Conservation (phyloP, 2,329 filamentous ascomycete genomes). For the Fusarium compactum region DNA sequence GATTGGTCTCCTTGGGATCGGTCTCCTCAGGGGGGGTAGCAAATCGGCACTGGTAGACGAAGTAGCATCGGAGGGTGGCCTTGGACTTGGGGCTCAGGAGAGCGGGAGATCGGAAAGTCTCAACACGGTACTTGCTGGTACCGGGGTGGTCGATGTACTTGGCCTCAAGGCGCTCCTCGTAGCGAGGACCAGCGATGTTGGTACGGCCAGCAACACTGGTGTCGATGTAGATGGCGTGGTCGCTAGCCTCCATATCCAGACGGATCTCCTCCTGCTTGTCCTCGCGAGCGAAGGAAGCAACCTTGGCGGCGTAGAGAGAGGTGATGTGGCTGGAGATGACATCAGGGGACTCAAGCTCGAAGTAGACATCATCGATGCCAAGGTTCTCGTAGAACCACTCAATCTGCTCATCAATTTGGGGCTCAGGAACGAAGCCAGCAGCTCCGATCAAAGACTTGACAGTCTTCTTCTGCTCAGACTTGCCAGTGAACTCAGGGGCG, state of each 20-base stretch:
- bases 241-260: slow-evolving; percentile 91
- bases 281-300: slow-evolving; percentile 91
- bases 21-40: slow-evolving; percentile 78
- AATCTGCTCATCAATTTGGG: slow-evolving; percentile 86
- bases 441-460: slow-evolving; percentile 85
- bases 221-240: slow-evolving; percentile 98
- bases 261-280: slow-evolving; percentile 96
- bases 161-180: slow-evolving; percentile 91
- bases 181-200: slow-evolving; percentile 82
- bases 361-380: slow-evolving; percentile 98
- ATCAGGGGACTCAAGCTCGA: slow-evolving; percentile 86
- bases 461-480: slow-evolving; percentile 88
- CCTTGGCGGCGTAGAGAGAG: slow-evolving; percentile 95
- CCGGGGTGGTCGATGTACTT: slow-evolving; percentile 92
- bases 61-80: slow-evolving; percentile 94
- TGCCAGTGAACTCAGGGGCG: slow-evolving; percentile 93
- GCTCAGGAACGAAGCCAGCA: slow-evolving; percentile 86
- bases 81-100: slow-evolving; percentile 78
- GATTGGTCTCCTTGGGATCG: slow-evolving; percentile 81
- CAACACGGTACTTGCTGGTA: slow-evolving; percentile 85
- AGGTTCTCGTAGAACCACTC: slow-evolving; percentile 98
- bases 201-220: slow-evolving; percentile 91
- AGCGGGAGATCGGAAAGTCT: slow-evolving; percentile 94
- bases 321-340: slow-evolving; percentile 95
- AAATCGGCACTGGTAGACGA: slow-evolving; percentile 97